Evolutionary conservation across 2,329 filamentous ascomycete species (phyloP), one percentile per base, ranked within the genome.

Genomic region (Fusarium sp.): DNA sequence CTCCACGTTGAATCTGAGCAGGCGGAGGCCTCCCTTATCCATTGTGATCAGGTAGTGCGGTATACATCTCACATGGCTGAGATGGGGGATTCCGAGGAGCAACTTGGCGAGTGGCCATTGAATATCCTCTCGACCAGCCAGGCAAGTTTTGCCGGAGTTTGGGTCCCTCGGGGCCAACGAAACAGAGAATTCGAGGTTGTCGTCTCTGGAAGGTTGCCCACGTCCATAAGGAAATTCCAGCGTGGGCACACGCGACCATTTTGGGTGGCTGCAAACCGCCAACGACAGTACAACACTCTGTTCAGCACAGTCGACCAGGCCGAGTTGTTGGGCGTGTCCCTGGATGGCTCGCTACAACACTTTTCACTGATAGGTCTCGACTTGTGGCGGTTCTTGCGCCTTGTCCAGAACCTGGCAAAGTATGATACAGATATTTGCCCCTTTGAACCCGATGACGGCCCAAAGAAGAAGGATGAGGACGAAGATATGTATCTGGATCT

Each of bases 361-460:
- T 92, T 98, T 75, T 88, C 88, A 1, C 83, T 95, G 16, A 83
- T 98, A 1, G 84, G 87, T 11, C 77, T 87, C 20, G 81, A 88
- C 3, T 87, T 92, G 9, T 93, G 92, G 89, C 86, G 87, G 8
- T 85, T 97, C 5, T 85, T 98, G 6, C 87, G 88, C 66, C 90
- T 96, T 71, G 79, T 98, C 2, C 92, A 97, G 77, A 92, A 92
- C 67, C 80, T 97, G 56, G 90, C 89, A 31, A 80, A 87, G 55
- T 80, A 82, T 29, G 87, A 86, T 29, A 77, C 80, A 8, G 72
- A 78, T 5, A 80, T 91, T 14, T 90, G 86, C 66, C 87, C 89
- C 4, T 89, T 88, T 69, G 80, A 31, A 12, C 62, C 46, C 38
- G 57, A 55, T n/a, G 57, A 33, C 10, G 53, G 20, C 22, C 80